phyloP scores from a whole-genome alignment of 176 grass and related monocot species.

The Oryza coarctata region DNA sequence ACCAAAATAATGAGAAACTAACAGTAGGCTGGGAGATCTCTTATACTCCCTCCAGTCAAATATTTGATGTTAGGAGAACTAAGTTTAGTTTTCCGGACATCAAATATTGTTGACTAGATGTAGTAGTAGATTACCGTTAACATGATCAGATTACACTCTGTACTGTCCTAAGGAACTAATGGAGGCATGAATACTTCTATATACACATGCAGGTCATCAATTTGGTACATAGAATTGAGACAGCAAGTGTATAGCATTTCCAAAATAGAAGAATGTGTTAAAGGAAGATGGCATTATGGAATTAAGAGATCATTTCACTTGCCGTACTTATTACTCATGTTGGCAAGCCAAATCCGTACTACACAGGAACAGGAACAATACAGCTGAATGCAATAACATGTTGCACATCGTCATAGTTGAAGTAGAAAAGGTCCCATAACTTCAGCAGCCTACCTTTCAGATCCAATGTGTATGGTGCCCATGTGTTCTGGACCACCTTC shows the following conservation, averaged over 20 bases:
- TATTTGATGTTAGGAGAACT: too few relatives aligned
- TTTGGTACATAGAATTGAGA: conserved; percentile 19
- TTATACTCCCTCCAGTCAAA: not conserved
- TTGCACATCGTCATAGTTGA: not conserved
- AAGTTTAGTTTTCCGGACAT: too few relatives aligned
- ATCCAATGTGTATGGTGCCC: conserved; percentile 96
- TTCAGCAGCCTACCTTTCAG: conserved; percentile 67
- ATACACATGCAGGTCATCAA: not conserved
- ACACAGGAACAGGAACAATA: conserved; percentile 19
- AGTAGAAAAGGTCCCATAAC: conserved; percentile 6
- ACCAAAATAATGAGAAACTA: conserved; percentile 19
- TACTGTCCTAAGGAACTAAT: conserved; percentile 11
- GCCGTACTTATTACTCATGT: not conserved
- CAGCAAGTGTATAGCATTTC: not conserved
- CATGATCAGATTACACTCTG: not conserved
- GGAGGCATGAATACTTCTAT: conserved; percentile 14
- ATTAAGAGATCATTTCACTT: conserved; percentile 16
- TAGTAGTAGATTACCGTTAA: not conserved
- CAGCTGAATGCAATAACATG: not conserved
- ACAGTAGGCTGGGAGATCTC: not conserved
- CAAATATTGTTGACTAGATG: too few relatives aligned
- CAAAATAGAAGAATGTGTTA: conserved; percentile 6
- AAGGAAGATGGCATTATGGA: not conserved
- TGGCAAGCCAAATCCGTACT: not conserved
- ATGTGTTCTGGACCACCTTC: conserved; percentile 82